A percentile compares a stretch with the other conserved stretches of the same genome.
These are phyloP conservation scores for Acanthamoeba healyi DNA, from an alignment of 208 protist genomes.

Conservation along the genomic window DNA sequence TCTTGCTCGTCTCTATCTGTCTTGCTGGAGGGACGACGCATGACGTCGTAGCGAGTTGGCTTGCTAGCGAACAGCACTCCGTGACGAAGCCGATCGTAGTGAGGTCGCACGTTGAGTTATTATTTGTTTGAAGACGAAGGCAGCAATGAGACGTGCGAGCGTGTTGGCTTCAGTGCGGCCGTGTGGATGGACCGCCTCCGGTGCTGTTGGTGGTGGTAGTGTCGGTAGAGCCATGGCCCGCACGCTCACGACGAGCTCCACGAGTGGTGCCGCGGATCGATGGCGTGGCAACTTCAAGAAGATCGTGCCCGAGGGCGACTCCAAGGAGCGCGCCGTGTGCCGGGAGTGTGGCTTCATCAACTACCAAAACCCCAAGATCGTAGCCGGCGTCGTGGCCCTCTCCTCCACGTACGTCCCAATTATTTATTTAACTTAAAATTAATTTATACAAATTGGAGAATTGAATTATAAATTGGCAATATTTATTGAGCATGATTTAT, in stretches of 20 bases:
- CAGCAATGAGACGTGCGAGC: neutral
- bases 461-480: too few species aligned
- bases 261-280: neutral
- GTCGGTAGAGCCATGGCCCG: neutral
- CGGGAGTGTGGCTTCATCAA: constrained; percentile 42
- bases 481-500: too few species aligned
- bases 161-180: neutral
- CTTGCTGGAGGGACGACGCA: too few species aligned
- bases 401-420: neutral
- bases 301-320: constrained; percentile 38
- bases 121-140: too few species aligned
- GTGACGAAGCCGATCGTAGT: too few species aligned
- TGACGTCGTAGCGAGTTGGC: too few species aligned
- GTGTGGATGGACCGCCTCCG: too few species aligned
- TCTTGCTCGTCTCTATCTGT: too few species aligned
- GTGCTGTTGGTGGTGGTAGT: neutral
- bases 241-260: neutral
- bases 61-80: too few species aligned
- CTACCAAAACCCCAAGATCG: constrained; percentile 63
- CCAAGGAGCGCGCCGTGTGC: constrained; percentile 24
- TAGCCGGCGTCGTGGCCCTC: constrained; percentile 16
- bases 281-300: neutral
- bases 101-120: too few species aligned
- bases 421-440: too few species aligned
- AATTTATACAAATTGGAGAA: too few species aligned